phyloP scores from a whole-genome alignment of 768 basidiomycete species.

The Podaxis carcinomalis region DNA sequence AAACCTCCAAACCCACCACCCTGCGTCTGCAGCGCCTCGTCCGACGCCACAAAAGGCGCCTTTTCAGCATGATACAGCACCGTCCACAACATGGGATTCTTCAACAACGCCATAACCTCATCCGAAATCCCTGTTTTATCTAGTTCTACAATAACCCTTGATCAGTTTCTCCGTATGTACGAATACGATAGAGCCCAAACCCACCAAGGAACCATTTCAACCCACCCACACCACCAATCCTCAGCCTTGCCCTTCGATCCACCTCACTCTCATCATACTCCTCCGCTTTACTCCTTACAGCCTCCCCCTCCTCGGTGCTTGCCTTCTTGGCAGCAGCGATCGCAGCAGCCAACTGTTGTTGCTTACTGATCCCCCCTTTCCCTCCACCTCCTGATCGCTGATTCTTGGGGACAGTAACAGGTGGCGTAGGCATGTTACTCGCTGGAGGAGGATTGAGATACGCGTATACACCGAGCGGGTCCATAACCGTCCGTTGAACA shows the following conservation, averaged over 20 bases:
- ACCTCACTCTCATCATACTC: constrained; percentile 63
- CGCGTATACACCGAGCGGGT: constrained; percentile 55
- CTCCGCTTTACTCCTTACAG: constrained; percentile 41
- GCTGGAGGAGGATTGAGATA: constrained; percentile 63
- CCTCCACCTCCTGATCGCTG: constrained; percentile 11
- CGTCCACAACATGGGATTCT: constrained; percentile 58
- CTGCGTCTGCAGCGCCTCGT: neutral
- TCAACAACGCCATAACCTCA: constrained; percentile 35
- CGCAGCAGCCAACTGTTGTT: constrained; percentile 23
- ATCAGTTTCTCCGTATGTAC: neutral
- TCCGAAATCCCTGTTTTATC: constrained; percentile 14
- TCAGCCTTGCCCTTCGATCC: constrained; percentile 67
- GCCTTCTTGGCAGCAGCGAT: constrained; percentile 5
- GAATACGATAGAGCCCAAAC: constrained; percentile 15
- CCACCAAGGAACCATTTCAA: constrained; percentile 60
- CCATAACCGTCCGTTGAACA: constrained; percentile 48
- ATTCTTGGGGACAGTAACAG: constrained; percentile 26
- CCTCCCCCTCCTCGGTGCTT: neutral
- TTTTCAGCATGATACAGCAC: constrained; percentile 40
- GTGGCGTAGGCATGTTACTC: constrained; percentile 26
- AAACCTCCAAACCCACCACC: constrained; percentile 12
- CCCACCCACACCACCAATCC: constrained; percentile 65
- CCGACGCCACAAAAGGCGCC: constrained; percentile 32
- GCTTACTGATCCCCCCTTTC: constrained; percentile 22
- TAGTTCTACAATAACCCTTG: neutral